Base-by-base conservation (phyloP, 78 protist species). In the Isochrysis galbana region DNA sequence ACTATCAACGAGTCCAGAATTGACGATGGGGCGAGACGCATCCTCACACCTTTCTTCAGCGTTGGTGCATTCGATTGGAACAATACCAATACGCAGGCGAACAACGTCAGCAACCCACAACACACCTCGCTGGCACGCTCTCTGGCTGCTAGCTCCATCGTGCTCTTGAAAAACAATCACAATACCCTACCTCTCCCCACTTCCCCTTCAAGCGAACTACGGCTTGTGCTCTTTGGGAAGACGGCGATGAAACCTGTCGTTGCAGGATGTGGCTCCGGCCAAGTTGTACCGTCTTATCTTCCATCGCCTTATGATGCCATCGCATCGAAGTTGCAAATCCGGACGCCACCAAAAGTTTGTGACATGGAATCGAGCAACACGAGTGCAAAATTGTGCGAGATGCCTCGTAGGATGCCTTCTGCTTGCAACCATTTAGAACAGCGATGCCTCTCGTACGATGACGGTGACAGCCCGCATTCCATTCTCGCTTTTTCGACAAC, bases 91-190 rank as follows among this genome's bases (percentile, higher is more conserved):
- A 54, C 46, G 23, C 78, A 82, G 48, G 51, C 4, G 26, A 84
- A 94, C 54, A 72, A 93, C 74, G 96, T 84, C 36, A 22, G 67
- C n/a, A 23, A 34, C 42, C 29, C 11, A 21, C 87, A 36, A 3
- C 80, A 70, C 80, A 51, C 61, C 61, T 7, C 61, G 32, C 87
- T 89, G 80, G 92, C 96, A 42, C 42, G 89, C 32, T 0, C 14
- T 19, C 42, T 94, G 42, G 54, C 95, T 10, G 87, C 36, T 19
- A 90, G 54, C 38, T 23, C 93, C 32, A 39, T 61, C 47, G 93
- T 94, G 32, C 93, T 94, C 38, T 67, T 94, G 36, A 93, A 94
- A 90, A 94, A 94, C 77, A 38, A n/a, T 22, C 17, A 55, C 74
- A 32, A 41, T 19, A 29, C 88, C 32, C 46, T 91, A 11, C 46